Base-by-base conservation (phyloP, 225 moss, liverwort and hornwort species). In the Sphagnum tenellum region DNA sequence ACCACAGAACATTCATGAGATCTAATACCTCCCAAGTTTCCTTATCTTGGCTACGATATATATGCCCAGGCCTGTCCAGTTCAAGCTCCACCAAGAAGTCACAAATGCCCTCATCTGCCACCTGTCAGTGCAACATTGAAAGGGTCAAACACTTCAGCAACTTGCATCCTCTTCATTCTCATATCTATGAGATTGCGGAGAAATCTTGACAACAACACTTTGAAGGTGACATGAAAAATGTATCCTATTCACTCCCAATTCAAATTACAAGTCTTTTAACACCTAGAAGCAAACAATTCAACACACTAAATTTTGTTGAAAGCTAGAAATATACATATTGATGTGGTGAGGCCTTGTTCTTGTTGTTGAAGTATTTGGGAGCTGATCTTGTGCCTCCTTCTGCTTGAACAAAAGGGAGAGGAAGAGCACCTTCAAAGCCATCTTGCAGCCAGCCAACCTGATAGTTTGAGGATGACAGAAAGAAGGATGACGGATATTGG, bases 401-500 rank as follows among this genome's bases (percentile, higher is more conserved):
- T 0, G 81, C 55, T 44, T 44, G 65, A 74, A 89, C 80, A 56
- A 93, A 98, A 61, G 90, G 93, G 14, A 77, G 76, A 50, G 98
- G 98, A 56, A 98, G 89, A 63, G 90, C 85, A 48, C 93, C 93
- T 59, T 72, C 52, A 68, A 93, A 93, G 9, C 98, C 98, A 74
- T 98, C 98, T 72, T 98, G 78, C 51, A 98, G 73, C 98, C 98
- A 98, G 44, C 72, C 75, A 56, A 93, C 76, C 76, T 82, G 71
- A 75, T 93, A 98, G 13, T 61, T 71, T 72, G 85, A 75, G 46
- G 85, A 77, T 66, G 93, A 84, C 74, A 98, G 70, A 76, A 89
- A 93, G 74, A 98, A 98, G 3, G 98, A 98, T 7, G 98, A 98
- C 10, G 98, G 98, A 74, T 74, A 98, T 57, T 89, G 87, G 64